Percentiles rank a stretch among this genome's conserved stretches.
Evolutionary conservation across 2,329 filamentous ascomycete genomes (phyloP).

Genomic region (Dactylellina cionopaga): DNA sequence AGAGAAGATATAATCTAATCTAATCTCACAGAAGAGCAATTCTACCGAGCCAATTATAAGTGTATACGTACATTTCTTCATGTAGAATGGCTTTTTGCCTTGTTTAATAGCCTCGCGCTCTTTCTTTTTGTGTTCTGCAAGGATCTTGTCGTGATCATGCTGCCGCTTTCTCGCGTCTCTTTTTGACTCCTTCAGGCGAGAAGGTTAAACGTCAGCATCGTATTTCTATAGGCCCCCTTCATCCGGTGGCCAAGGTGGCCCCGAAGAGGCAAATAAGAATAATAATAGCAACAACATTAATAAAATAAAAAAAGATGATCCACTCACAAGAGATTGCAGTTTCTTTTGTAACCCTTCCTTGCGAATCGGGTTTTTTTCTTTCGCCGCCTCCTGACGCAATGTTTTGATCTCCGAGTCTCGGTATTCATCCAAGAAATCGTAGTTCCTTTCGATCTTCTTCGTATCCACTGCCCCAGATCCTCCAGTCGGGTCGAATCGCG

Average conservation of each 20-base stretch:
- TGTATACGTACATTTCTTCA: conserved; percentile 74
- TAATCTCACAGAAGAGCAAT: conserved; percentile 8
- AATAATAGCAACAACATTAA: neutral
- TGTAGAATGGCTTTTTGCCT: conserved; percentile 91
- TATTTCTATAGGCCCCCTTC: conserved; percentile 28
- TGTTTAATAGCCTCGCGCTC: conserved; percentile 87
- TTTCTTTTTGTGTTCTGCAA: conserved; percentile 78
- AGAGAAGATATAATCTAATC: conserved; percentile 1
- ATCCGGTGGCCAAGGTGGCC: conserved; percentile 26
- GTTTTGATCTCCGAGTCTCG: conserved; percentile 82
- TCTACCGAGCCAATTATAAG: conserved; percentile 34
- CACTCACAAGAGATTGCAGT: conserved; percentile 73
- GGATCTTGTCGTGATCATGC: conserved; percentile 74
- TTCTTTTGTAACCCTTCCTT: conserved; percentile 77
- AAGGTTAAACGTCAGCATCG: conserved; percentile 45
- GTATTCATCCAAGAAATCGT: conserved; percentile 89
- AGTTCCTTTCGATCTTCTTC: conserved; percentile 74
- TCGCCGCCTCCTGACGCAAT: conserved; percentile 74
- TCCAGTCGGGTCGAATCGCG: conserved; percentile 80
- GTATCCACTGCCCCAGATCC: conserved; percentile 67
- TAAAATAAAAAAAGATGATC: conserved; percentile 29
- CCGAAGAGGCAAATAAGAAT: neutral
- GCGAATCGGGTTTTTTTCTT: conserved; percentile 71
- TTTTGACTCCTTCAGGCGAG: conserved; percentile 68
- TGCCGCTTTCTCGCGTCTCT: conserved; percentile 76